Percentiles rank a stretch among this genome's conserved stretches.
phyloP scores from a whole-genome alignment of 768 basidiomycete species.

The Tylopilus balloui region DNA sequence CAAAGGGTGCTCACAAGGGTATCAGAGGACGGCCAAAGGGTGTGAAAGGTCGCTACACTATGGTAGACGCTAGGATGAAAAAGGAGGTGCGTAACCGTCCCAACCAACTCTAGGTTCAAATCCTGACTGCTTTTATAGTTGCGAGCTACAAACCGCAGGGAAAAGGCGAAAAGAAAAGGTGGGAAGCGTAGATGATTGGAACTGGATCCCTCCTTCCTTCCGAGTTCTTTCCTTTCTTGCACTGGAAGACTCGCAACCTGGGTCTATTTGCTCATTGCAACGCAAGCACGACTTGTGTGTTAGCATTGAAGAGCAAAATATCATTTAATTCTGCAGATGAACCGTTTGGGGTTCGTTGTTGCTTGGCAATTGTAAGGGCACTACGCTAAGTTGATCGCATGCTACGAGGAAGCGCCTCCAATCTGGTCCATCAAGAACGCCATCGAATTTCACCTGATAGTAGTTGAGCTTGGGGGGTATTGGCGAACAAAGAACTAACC shows the following conservation, averaged over 20 bases:
- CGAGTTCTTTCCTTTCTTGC: not conserved
- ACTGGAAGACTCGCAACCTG: no score
- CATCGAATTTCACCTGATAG: constrained; percentile 43
- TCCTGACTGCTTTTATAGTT: constrained; percentile 42
- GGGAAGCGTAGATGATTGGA: constrained; percentile 32
- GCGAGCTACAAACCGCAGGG: constrained; percentile 77
- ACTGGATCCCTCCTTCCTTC: no score
- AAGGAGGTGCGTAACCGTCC: constrained; percentile 60
- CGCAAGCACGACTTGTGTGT: not conserved
- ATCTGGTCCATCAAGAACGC: constrained; percentile 31
- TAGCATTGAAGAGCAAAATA: not conserved
- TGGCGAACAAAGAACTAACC: constrained; percentile 35
- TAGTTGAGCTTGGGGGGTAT: constrained; percentile 2
- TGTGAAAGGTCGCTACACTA: constrained; percentile 90
- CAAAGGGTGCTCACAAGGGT: constrained; percentile 85
- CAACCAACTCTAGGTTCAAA: not conserved
- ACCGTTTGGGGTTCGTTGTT: constrained; percentile 5
- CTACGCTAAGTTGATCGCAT: constrained; percentile 42
- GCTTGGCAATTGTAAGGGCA: constrained; percentile 26
- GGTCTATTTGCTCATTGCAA: not conserved
- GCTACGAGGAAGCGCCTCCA: constrained; percentile 45
- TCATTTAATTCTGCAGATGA: constrained; percentile 11
- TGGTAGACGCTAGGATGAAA: constrained; percentile 92
- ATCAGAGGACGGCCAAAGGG: constrained; percentile 92
- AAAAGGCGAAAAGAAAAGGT: constrained; percentile 64